phyloP scores from a whole-genome alignment of 768 basidiomycete genomes.

The Leccinum rimulosum region DNA sequence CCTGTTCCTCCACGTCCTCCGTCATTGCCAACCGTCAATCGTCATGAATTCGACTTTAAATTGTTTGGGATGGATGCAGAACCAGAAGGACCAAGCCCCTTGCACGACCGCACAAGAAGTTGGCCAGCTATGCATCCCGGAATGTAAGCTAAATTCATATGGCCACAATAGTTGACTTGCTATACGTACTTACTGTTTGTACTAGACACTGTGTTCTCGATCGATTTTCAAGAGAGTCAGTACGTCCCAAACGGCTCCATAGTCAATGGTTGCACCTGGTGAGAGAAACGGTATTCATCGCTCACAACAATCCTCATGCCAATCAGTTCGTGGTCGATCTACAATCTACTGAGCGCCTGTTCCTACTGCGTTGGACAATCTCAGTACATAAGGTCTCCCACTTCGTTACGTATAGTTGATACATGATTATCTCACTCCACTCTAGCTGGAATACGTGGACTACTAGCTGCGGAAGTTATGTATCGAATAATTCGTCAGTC shows the following conservation, averaged over 20 bases:
- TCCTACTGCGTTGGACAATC: constrained; percentile 13
- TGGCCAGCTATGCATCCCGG: constrained; percentile 17
- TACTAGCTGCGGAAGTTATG: constrained; percentile 11
- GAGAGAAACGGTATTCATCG: background rate
- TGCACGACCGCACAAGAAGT: constrained; percentile 18
- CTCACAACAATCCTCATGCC: background rate
- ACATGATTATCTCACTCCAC: constrained; percentile 1
- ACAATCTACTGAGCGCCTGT: constrained; percentile 31
- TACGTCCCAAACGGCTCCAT: constrained; percentile 20
- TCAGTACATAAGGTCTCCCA: constrained; percentile 15
- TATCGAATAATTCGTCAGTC: constrained; percentile 21
- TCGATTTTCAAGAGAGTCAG: constrained; percentile 14
- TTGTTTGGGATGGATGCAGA: constrained; percentile 15
- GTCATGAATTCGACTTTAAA: constrained; percentile 10
- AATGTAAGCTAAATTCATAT: constrained; percentile 11
- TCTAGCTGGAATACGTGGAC: constrained; percentile 25
- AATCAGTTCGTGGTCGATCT: constrained; percentile 29
- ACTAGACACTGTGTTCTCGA: constrained; percentile 16
- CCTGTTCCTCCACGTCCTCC: background rate
- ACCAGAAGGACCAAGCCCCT: constrained; percentile 8
- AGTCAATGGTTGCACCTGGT: constrained; percentile 26
- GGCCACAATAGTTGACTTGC: background rate
- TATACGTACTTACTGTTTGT: background rate
- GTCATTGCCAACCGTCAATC: background rate
- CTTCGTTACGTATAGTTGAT: background rate